A percentile compares a stretch with the other conserved stretches of the same genome.
phyloP scores from a whole-genome alignment of 1,284 basidiomycete genomes.

The Abortiporus biennis region DNA sequence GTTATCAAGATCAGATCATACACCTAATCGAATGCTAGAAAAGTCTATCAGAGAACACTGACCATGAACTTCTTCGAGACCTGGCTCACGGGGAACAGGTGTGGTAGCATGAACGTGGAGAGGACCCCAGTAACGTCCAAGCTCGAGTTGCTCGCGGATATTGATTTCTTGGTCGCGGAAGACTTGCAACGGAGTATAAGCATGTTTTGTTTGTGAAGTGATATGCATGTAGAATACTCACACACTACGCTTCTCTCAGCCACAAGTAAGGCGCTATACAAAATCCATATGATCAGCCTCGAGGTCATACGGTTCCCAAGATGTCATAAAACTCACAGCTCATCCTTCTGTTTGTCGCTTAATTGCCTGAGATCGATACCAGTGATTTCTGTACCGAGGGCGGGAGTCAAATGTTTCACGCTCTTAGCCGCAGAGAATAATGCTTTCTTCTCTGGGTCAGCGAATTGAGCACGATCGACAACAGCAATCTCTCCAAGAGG shows the following conservation, averaged over 20 bases:
- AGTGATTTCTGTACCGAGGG: constrained; percentile 58
- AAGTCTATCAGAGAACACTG: constrained; percentile 17
- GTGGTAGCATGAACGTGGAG: constrained; percentile 83
- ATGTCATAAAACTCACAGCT: constrained; percentile 37
- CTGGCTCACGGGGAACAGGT: constrained; percentile 60
- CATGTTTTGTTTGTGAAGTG: constrained; percentile 2
- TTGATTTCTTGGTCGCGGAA: constrained; percentile 68
- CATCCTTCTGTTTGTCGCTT: constrained; percentile 56
- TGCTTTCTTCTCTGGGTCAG: constrained; percentile 54
- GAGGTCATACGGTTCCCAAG: constrained; percentile 6
- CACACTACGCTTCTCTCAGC: constrained; percentile 68
- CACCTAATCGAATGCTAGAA: background rate
- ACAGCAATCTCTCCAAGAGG: constrained; percentile 55
- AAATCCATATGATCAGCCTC: constrained; percentile 1
- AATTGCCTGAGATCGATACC: constrained; percentile 62
- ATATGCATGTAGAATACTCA: constrained; percentile 27
- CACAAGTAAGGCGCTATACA: constrained; percentile 51
- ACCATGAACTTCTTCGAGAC: constrained; percentile 78
- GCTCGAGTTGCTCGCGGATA: constrained; percentile 65
- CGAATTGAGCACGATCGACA: constrained; percentile 55
- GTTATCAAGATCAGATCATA: constrained; percentile 7
- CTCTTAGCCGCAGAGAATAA: constrained; percentile 52
- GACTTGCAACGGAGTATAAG: constrained; percentile 33
- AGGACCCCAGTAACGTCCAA: constrained; percentile 71
- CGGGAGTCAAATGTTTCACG: constrained; percentile 55